phyloP scores from a whole-genome alignment of 2,329 filamentous ascomycete genomes.

The Sporothrix pallida region DNA sequence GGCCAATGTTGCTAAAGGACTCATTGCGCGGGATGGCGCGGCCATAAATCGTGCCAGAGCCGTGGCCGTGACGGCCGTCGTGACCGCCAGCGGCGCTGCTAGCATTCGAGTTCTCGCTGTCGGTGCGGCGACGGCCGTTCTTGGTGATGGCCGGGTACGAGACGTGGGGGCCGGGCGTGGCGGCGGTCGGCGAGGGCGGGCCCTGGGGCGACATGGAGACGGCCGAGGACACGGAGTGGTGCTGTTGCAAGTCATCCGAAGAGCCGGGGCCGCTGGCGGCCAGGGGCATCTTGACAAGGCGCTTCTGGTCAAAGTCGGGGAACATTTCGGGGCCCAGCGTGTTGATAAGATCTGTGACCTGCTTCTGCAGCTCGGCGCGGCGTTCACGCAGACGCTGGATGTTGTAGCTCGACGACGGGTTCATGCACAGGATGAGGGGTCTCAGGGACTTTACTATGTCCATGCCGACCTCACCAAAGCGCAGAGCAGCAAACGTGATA shows the following conservation, averaged over 20 bases:
- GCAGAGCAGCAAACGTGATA: constrained; percentile 89
- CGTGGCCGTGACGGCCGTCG: constrained; percentile 49
- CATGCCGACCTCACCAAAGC: constrained; percentile 98
- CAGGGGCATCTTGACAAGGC: constrained; percentile 67
- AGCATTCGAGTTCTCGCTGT: constrained; percentile 56
- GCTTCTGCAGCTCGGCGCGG: constrained; percentile 74
- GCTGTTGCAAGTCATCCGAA: constrained; percentile 36
- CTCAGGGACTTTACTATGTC: constrained; percentile 95
- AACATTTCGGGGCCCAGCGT: constrained; percentile 94
- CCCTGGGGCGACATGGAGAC: constrained; percentile 16
- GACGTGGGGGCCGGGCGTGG: constrained; percentile 2
- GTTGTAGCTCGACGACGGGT: constrained; percentile 82
- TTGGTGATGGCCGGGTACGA: constrained; percentile 31
- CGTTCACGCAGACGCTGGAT: constrained; percentile 76
- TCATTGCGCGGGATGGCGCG: constrained; percentile 78
- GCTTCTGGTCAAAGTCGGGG: constrained; percentile 85
- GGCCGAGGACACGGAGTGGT: not conserved
- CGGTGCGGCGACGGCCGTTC: constrained; percentile 46
- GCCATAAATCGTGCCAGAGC: constrained; percentile 61
- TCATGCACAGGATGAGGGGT: constrained; percentile 83
- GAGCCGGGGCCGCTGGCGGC: constrained; percentile 44
- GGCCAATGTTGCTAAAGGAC: constrained; percentile 88
- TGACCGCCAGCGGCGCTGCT: constrained; percentile 41
- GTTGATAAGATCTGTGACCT: constrained; percentile 93
- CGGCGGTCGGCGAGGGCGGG: constrained; percentile 15